These are phyloP conservation scores for Phaeomoniella chlamydospora DNA, from an alignment of 2,329 filamentous ascomycete genomes.

Conservation along the genomic window DNA sequence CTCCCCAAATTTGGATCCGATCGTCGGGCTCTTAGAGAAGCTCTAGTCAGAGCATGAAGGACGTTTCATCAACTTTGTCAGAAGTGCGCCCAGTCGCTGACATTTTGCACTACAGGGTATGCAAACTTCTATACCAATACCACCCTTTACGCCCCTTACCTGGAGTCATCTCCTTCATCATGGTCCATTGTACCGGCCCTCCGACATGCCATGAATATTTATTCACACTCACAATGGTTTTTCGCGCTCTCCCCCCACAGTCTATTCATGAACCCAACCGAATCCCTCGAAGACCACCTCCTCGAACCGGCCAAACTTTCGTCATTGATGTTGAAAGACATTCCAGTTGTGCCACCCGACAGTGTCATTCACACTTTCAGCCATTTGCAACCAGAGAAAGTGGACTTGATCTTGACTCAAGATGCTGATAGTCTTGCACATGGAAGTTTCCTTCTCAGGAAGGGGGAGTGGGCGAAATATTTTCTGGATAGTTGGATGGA, in stretches of 20 bases:
- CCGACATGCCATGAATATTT: conserved; percentile 72
- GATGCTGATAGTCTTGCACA: conserved; percentile 66
- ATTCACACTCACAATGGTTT: conserved; percentile 63
- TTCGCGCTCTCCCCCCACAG: conserved; percentile 79
- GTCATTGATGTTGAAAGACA: conserved; percentile 67
- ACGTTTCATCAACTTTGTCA: too few species aligned
- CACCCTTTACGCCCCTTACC: conserved; percentile 26
- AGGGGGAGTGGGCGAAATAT: conserved; percentile 82
- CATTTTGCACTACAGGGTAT: conserved; percentile 76
- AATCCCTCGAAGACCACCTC: conserved; percentile 56
- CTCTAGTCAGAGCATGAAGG: too few species aligned
- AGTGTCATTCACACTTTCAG: conserved; percentile 92
- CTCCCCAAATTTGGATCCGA: too few species aligned
- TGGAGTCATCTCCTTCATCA: conserved; percentile 26
- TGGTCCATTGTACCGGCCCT: conserved; percentile 65
- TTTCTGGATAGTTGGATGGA: conserved; percentile 95
- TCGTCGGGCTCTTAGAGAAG: too few species aligned
- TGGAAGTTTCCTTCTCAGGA: conserved; percentile 65
- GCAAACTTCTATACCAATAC: conserved; percentile 65
- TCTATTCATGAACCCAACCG: conserved; percentile 71
- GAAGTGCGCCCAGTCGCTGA: too few species aligned
- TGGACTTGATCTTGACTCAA: conserved; percentile 73
- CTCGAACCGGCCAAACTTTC: conserved; percentile 55
- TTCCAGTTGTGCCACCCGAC: conserved; percentile 81
- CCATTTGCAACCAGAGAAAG: conserved; percentile 60